Conservation (phyloP, 148 eudicot species). For the Heliosperma pusillum region DNA sequence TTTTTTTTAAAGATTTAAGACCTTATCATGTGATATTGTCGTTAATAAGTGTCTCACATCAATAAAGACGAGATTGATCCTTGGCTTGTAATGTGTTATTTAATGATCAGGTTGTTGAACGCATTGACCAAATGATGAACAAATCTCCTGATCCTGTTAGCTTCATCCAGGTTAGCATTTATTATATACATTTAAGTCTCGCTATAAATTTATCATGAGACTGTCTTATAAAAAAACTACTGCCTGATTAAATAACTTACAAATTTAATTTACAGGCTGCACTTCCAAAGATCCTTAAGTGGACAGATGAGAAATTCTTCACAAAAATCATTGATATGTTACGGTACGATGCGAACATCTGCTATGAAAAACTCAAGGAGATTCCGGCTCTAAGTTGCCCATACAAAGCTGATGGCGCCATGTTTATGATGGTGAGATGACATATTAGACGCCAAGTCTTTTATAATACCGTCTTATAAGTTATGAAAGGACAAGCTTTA, state of each 20-base stretch:
- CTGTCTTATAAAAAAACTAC: no score
- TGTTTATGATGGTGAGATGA: conserved; percentile 45
- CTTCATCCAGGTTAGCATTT: conserved; percentile 49
- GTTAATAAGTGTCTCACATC: no score
- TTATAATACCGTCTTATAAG: not conserved
- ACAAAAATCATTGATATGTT: conserved; percentile 24
- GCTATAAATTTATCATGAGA: no score
- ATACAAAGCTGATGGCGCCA: conserved; percentile 52
- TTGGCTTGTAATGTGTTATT: not conserved
- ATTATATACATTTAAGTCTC: no score
- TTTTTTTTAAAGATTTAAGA: no score
- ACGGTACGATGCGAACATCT: conserved; percentile 32
- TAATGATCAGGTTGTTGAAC: conserved; percentile 39
- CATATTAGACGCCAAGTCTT: not conserved
- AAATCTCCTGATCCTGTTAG: conserved; percentile 57
- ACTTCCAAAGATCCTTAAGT: conserved; percentile 39
- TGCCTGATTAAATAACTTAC: not conserved
- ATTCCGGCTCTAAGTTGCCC: conserved; percentile 53
- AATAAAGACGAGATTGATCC: no score
- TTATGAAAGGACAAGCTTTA: no score
- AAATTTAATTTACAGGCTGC: conserved; percentile 38
- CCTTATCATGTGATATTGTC: no score
- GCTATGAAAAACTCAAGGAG: conserved; percentile 39
- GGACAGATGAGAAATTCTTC: conserved; percentile 43
- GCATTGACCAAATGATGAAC: conserved; percentile 36